Percentiles rank a stretch among this genome's conserved stretches.
Evolutionary conservation across 208 protist genomes (phyloP).

Genomic region (Borovskyia barvae): DNA sequence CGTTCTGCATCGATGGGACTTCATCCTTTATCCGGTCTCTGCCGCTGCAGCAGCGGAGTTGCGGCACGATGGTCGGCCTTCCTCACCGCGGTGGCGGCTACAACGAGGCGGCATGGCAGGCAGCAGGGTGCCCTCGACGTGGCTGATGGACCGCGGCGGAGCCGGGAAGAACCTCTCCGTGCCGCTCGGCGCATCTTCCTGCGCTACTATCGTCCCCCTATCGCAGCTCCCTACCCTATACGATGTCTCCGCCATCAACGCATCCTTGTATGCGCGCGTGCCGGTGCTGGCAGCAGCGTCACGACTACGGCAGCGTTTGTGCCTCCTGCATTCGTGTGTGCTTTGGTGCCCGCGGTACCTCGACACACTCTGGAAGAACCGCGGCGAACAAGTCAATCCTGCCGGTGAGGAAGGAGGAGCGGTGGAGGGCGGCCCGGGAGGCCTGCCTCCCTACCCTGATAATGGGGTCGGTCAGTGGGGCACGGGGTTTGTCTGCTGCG

Average conservation of each 20-base stretch:
- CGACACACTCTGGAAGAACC: conserved; percentile 6
- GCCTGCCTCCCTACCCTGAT: background rate
- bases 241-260: conserved; percentile 17
- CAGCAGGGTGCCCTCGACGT: too few relatives aligned
- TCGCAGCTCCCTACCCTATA: conserved; percentile 5
- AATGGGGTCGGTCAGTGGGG: background rate
- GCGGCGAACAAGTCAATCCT: background rate
- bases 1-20: conserved; percentile 20
- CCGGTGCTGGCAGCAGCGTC: conserved; percentile 6
- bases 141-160: background rate
- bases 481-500: background rate
- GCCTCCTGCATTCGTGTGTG: conserved; percentile 14
- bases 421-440: background rate
- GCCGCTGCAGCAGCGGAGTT: conserved; percentile 3
- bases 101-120: background rate
- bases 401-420: background rate
- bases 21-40: conserved; percentile 16
- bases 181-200: background rate
- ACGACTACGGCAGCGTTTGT: conserved; percentile 17
- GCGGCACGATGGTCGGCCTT: too few relatives aligned
- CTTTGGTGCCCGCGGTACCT: conserved; percentile 20
- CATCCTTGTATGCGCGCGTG: conserved; percentile 11
- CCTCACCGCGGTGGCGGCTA: background rate
- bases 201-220: background rate
- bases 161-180: too few relatives aligned